Conservation (phyloP, 805 yeast genomes). For the Kuraishia borneana region DNA sequence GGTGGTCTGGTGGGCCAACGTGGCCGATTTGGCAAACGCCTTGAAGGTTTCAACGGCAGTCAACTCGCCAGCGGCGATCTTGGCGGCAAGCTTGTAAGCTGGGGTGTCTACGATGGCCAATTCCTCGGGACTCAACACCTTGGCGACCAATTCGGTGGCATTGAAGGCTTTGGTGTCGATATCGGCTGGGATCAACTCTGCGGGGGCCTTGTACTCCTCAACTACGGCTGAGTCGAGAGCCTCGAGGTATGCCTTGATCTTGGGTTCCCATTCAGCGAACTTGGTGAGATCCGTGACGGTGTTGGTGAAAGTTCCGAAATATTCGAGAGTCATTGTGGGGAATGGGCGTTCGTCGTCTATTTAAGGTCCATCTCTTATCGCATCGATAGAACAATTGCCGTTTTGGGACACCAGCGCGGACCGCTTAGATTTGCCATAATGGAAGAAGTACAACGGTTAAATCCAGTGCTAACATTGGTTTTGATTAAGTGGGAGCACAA, state of each 20-base stretch:
- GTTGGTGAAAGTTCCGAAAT: conserved; percentile 8
- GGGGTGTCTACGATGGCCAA: conserved; percentile 30
- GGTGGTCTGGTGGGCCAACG: conserved; percentile 36
- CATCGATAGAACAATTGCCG: too few relatives aligned
- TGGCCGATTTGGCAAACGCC: conserved; percentile 37
- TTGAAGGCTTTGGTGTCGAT: conserved; percentile 17
- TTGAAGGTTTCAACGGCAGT: conserved; percentile 29
- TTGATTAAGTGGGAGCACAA: too few relatives aligned
- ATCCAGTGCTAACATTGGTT: too few relatives aligned
- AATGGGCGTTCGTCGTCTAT: not conserved
- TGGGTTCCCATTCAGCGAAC: conserved; percentile 25
- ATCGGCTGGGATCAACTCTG: conserved; percentile 13
- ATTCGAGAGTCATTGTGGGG: conserved; percentile 1
- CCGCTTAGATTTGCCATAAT: too few relatives aligned
- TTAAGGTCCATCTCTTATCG: too few relatives aligned
- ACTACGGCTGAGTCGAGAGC: conserved; percentile 15
- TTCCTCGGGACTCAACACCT: conserved; percentile 23
- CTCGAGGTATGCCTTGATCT: conserved; percentile 19
- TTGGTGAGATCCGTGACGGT: conserved; percentile 24
- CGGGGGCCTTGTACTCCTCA: conserved; percentile 12
- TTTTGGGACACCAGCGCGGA: too few relatives aligned
- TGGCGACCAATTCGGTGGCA: conserved; percentile 17
- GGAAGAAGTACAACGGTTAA: too few relatives aligned
- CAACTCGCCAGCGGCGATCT: conserved; percentile 26
- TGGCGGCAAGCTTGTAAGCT: conserved; percentile 18